Percentiles rank a stretch among this genome's conserved stretches.
phyloP scores from a whole-genome alignment of 2,329 filamentous ascomycete genomes.

The Colletotrichum liaoningense region DNA sequence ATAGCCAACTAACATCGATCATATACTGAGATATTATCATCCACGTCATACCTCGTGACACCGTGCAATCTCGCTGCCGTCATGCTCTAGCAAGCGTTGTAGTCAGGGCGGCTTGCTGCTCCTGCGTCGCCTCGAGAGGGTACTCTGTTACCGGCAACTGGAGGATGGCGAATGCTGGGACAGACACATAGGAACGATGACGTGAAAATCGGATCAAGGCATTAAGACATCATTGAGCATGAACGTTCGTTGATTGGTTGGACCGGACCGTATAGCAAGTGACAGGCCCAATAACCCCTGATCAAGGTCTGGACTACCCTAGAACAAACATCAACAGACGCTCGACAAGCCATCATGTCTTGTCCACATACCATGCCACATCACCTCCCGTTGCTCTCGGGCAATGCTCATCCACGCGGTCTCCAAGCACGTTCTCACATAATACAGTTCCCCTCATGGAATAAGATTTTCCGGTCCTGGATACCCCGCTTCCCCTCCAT shows the following conservation, averaged over 20 bases:
- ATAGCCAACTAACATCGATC: too few species aligned
- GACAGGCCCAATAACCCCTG: not conserved
- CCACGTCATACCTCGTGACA: not conserved
- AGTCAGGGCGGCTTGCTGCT: not conserved
- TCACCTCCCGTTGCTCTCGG: not conserved
- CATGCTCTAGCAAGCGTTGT: not conserved
- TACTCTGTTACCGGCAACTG: not conserved
- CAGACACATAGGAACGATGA: not conserved
- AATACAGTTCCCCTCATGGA: slow-evolving; percentile 2
- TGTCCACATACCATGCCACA: not conserved
- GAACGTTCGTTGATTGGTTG: slow-evolving; percentile 3
- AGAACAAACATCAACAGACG: not conserved
- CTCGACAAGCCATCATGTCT: slow-evolving; percentile 3
- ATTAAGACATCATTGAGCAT: not conserved
- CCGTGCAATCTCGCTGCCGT: not conserved
- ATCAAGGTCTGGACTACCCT: not conserved
- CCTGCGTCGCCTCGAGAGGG: not conserved
- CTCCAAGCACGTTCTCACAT: slow-evolving; percentile 6
- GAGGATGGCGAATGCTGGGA: not conserved
- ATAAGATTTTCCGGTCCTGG: slow-evolving; percentile 27
- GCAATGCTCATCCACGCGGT: not conserved
- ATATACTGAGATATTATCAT: not conserved
- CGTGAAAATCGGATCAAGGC: too few species aligned
- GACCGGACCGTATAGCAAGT: not conserved
- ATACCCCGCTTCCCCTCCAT: slow-evolving; percentile 5